Evolutionary conservation across 2,329 filamentous ascomycete species (phyloP), one percentile per base, ranked within the genome.

Genomic region (Dothideomycetes sp.): DNA sequence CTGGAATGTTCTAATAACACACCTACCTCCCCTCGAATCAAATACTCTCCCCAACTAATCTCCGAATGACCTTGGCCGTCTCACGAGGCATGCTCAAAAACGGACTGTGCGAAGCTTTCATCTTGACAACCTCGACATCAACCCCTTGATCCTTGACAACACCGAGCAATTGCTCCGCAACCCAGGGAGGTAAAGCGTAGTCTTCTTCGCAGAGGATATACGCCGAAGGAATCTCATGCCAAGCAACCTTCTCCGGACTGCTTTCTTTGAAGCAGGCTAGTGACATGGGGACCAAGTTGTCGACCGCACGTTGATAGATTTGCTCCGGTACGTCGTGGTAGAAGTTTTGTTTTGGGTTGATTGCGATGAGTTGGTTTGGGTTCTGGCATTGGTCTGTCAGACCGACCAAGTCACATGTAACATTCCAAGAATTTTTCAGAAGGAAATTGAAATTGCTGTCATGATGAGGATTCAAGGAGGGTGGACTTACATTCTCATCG

Each of bases 181-280:
- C 53, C 3, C 25, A 33, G 7, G 56, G n/a, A 13, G 55, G 58
- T 31, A 65, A 57, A 4, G 62, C 62, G 12, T 50, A 49, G 37
- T 68, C 65, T 12, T 55, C 45, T 44, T 58, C 54, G 45, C 63
- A 67, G n/a, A 63, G 33, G 8, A 68, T 46, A 45, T 64, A 67
- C 6, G 62, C 64, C 16, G 51, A 55, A 2, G 63, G 59, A 13
- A 68, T 57, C 28, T 60, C 49, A 32, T 53, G 60, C 41, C 41
- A 43, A 10, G 41, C 41, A 10, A 31, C 22, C 11, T 33, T 33
- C 2, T 27, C 22, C 10, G 34, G 33, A 2, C 9, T 7, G n/a
- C 20, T n/a, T 4, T 19, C n/a, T n/a, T n/a, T 11, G 9, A 12
- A 28, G 30, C 33, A 29, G n/a, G 28, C 12, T 7, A 33, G 8